Evolutionary conservation across 331 rosid genomes (phyloP).

Genomic region (Ulmus americana): DNA sequence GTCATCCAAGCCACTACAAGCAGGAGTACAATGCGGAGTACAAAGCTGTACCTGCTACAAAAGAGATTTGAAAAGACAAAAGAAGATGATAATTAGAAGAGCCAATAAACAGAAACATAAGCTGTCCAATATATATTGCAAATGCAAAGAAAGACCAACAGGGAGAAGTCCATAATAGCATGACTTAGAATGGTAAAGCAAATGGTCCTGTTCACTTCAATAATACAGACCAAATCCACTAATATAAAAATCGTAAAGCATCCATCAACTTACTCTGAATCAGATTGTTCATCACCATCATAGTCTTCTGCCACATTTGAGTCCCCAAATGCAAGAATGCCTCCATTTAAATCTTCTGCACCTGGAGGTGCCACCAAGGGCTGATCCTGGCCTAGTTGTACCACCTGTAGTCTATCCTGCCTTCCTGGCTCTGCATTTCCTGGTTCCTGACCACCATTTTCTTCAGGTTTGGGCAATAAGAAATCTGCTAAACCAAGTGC

Average conservation of each 20-base stretch:
- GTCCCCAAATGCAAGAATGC: conserved; percentile 41
- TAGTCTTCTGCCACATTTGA: conserved; percentile 50
- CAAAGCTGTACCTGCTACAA: conserved; percentile 71
- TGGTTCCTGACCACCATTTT: conserved; percentile 67
- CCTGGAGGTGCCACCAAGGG: conserved; percentile 57
- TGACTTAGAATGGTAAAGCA: not conserved
- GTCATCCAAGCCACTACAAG: conserved; percentile 98
- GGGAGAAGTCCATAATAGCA: not conserved
- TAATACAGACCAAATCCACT: conserved; percentile 4
- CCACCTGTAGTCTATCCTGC: conserved; percentile 73
- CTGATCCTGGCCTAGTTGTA: conserved; percentile 59
- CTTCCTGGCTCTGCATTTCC: conserved; percentile 81
- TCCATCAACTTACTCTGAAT: conserved; percentile 73
- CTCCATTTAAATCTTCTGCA: conserved; percentile 47
- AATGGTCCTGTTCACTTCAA: conserved; percentile 1
- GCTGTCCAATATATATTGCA: not conserved
- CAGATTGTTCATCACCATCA: conserved; percentile 83
- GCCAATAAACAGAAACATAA: not conserved
- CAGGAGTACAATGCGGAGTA: conserved; percentile 81
- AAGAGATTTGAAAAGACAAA: not conserved
- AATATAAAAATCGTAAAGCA: not conserved
- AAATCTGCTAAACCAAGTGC: conserved; percentile 87
- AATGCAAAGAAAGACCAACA: not conserved
- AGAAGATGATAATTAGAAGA: conserved; percentile 10
- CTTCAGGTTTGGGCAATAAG: conserved; percentile 84